phyloP scores from a whole-genome alignment of 129 eudicot species.

The Chrysanthemum seticuspe region DNA sequence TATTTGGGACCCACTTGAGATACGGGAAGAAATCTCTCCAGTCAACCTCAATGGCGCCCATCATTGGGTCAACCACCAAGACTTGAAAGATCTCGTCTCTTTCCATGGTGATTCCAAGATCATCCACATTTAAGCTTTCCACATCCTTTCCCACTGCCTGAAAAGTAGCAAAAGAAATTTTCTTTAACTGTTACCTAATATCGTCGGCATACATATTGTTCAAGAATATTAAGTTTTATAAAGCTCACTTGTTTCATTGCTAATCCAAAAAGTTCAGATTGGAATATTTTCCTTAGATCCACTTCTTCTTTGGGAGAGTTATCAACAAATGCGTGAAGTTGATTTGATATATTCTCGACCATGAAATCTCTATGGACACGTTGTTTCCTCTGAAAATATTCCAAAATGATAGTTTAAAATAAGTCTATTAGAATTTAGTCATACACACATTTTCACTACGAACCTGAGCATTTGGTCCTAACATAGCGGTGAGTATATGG shows the following conservation, averaged over 20 bases:
- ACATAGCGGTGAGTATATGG: constrained; percentile 46
- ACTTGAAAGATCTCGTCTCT: constrained; percentile 50
- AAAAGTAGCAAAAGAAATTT: constrained; percentile 8
- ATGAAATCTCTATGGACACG: constrained; percentile 61
- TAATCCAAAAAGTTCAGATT: constrained; percentile 78
- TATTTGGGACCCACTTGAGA: constrained; percentile 64
- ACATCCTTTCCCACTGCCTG: constrained; percentile 60
- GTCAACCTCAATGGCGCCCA: constrained; percentile 71
- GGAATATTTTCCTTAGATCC: constrained; percentile 59
- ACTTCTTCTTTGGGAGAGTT: constrained; percentile 47
- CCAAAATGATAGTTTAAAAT: neutral
- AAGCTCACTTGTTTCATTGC: constrained; percentile 76
- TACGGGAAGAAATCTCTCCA: constrained; percentile 84
- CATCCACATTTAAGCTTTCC: constrained; percentile 53
- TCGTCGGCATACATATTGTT: neutral
- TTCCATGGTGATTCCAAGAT: constrained; percentile 48
- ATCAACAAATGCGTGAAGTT: constrained; percentile 35
- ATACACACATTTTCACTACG: neutral
- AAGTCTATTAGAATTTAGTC: neutral
- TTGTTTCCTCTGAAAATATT: constrained; percentile 52
- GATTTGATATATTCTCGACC: constrained; percentile 44
- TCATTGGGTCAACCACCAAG: constrained; percentile 57
- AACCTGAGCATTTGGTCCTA: constrained; percentile 95
- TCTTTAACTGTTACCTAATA: neutral
- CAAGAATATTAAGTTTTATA: neutral